phyloP scores from a whole-genome alignment of 2,329 filamentous ascomycete species.

The Aspergillus persii region DNA sequence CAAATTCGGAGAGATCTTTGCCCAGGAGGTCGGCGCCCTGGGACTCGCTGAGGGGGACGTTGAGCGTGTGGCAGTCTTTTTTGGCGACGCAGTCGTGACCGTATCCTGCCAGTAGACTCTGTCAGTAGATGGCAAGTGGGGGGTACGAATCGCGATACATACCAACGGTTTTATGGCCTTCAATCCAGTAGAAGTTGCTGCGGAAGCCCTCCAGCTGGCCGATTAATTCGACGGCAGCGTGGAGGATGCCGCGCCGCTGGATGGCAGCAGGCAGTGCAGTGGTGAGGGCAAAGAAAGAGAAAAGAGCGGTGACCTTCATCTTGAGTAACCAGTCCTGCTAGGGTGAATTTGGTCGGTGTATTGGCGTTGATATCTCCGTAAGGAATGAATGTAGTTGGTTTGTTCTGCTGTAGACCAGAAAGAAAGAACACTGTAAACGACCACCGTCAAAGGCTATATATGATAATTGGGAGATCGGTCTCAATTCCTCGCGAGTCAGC shows the following conservation, averaged over 20 bases:
- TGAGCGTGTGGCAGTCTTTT: conserved; percentile 3
- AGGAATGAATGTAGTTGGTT: neutral
- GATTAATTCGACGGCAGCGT: conserved; percentile 1
- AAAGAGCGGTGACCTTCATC: conserved; percentile 6
- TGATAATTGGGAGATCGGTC: neutral
- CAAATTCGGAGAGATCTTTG: conserved; percentile 3
- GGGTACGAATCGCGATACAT: neutral
- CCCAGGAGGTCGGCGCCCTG: conserved; percentile 1
- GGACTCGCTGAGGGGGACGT: neutral
- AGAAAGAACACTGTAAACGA: neutral
- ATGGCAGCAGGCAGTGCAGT: neutral
- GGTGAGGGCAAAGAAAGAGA: conserved; percentile 1
- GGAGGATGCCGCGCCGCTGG: neutral
- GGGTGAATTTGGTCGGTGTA: neutral
- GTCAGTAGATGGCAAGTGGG: neutral
- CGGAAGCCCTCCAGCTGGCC: conserved; percentile 1
- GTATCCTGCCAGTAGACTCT: neutral
- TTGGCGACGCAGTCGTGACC: conserved; percentile 5
- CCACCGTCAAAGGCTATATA: neutral
- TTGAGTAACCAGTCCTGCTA: neutral
- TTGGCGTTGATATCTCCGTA: neutral
- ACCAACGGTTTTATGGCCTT: conserved; percentile 8
- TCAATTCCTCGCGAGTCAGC: neutral
- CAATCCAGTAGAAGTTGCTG: conserved; percentile 1
- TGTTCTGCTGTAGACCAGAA: neutral